These are phyloP conservation scores for Wickerhamiella pararugosa DNA, from an alignment of 1,139 yeast species.

Conservation along the genomic window DNA sequence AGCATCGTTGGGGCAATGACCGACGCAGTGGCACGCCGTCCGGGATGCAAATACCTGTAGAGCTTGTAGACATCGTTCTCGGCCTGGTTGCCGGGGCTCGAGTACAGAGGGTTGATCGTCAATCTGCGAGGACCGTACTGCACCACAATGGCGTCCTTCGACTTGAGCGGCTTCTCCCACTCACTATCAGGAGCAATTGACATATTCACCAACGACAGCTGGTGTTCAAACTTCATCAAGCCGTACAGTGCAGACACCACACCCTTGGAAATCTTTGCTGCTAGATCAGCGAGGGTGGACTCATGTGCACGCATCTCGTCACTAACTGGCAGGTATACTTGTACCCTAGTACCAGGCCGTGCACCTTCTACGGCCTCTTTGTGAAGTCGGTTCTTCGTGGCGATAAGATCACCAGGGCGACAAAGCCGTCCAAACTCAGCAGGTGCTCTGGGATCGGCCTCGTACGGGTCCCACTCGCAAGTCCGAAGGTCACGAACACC, in stretches of 20 bases:
- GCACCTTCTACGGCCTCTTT: slow-evolving; percentile 42
- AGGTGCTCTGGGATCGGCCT: slow-evolving; percentile 62
- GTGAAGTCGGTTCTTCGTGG: slow-evolving; percentile 52
- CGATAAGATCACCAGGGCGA: slow-evolving; percentile 62
- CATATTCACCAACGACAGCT: slow-evolving; percentile 68
- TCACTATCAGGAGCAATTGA: slow-evolving; percentile 82
- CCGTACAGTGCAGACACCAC: slow-evolving; percentile 55
- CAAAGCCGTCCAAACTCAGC: slow-evolving; percentile 61
- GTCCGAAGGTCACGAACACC: slow-evolving; percentile 73
- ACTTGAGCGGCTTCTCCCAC: slow-evolving; percentile 57
- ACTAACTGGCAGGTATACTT: slow-evolving; percentile 34
- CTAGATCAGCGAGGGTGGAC: slow-evolving; percentile 40
- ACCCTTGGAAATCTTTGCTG: slow-evolving; percentile 30
- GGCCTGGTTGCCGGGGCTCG: slow-evolving; percentile 55
- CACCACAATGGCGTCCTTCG: slow-evolving; percentile 63
- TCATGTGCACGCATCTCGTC: slow-evolving; percentile 26
- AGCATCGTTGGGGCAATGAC: slow-evolving; percentile 82
- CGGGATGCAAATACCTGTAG: slow-evolving; percentile 72
- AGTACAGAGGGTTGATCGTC: slow-evolving; percentile 69
- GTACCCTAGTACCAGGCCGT: slow-evolving; percentile 51
- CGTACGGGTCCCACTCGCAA: slow-evolving; percentile 81
- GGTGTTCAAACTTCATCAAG: slow-evolving; percentile 72
- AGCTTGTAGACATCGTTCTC: slow-evolving; percentile 78
- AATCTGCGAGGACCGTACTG: slow-evolving; percentile 92
- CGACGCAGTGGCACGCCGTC: slow-evolving; percentile 64